phyloP scores from a whole-genome alignment of 495 filamentous ascomycete species.

The Penicillium daleae region DNA sequence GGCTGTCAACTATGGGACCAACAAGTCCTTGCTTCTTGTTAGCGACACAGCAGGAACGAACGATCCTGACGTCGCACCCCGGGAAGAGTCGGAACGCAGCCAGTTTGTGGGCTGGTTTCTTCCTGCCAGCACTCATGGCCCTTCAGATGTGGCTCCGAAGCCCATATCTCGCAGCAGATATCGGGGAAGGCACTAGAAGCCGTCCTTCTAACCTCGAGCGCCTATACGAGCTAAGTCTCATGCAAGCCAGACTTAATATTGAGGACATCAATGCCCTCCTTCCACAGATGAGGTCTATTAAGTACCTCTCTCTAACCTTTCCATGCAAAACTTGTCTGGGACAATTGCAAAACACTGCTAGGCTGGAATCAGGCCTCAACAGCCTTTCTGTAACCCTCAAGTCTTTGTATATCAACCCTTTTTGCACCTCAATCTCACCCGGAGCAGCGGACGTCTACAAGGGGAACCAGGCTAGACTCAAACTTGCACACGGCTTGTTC shows the following conservation, averaged over 20 bases:
- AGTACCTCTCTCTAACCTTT: not conserved
- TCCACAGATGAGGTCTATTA: not conserved
- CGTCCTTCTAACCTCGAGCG: not conserved
- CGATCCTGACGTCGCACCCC: no score
- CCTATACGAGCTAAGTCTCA: not conserved
- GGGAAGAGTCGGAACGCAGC: no score
- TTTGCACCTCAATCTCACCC: not conserved
- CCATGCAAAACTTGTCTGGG: not conserved
- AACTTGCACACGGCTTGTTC: not conserved
- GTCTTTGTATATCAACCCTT: not conserved
- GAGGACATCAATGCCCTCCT: not conserved
- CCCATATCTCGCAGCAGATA: not conserved
- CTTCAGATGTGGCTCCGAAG: slow-evolving; percentile 4
- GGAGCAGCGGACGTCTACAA: not conserved
- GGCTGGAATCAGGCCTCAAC: not conserved
- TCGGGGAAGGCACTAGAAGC: not conserved
- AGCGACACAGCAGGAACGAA: no score
- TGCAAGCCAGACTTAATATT: not conserved
- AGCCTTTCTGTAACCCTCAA: not conserved
- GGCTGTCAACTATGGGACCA: slow-evolving; percentile 16
- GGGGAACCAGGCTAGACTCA: not conserved
- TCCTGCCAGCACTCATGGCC: no score
- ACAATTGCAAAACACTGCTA: not conserved
- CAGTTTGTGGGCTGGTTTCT: no score
- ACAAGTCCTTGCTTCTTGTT: not conserved